phyloP scores from a whole-genome alignment of 2,329 filamentous ascomycete species.

The Colletotrichum eremochloae region DNA sequence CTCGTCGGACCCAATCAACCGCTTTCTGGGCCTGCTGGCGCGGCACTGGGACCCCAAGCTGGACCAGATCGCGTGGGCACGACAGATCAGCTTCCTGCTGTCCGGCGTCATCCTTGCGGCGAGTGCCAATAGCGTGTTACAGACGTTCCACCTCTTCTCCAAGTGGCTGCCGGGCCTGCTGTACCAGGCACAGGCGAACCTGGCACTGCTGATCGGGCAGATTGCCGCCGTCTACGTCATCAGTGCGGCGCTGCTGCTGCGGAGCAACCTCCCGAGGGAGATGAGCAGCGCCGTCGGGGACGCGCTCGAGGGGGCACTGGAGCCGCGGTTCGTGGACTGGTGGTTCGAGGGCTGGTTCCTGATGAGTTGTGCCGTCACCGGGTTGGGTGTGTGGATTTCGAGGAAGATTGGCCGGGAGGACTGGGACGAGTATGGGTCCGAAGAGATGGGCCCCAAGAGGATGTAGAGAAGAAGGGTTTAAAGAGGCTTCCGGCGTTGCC shows the following conservation, averaged over 20 bases:
- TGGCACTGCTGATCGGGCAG: slow-evolving; percentile 84
- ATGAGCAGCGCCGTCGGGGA: slow-evolving; percentile 83
- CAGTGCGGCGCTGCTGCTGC: slow-evolving; percentile 79
- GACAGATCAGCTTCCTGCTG: slow-evolving; percentile 86
- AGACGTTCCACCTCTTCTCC: slow-evolving; percentile 86
- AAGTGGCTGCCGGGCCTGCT: slow-evolving; percentile 80
- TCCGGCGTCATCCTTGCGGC: slow-evolving; percentile 86
- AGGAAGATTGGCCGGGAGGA: slow-evolving; percentile 71
- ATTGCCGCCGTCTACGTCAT: slow-evolving; percentile 89
- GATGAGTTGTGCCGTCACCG: slow-evolving; percentile 74
- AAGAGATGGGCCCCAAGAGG: slow-evolving; percentile 68
- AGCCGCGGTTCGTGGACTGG: slow-evolving; percentile 78
- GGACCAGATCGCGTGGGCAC: slow-evolving; percentile 85
- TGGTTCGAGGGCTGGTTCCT: slow-evolving; percentile 95
- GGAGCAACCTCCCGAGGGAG: slow-evolving; percentile 83
- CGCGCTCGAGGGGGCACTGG: slow-evolving; percentile 81
- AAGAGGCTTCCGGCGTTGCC: neutral
- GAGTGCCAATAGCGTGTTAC: slow-evolving; percentile 85
- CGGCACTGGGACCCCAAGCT: slow-evolving; percentile 87
- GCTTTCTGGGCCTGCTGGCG: slow-evolving; percentile 82
- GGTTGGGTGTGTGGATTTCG: slow-evolving; percentile 79
- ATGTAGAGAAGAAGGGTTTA: slow-evolving; percentile 8
- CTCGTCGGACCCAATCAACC: slow-evolving; percentile 85
- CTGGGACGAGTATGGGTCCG: slow-evolving; percentile 71
- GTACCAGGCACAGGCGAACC: slow-evolving; percentile 80